A percentile compares a stretch with the other conserved stretches of the same genome.
Conservation (phyloP, 352 stramenopile genomes). For the Globisporangium uncinulatum region DNA sequence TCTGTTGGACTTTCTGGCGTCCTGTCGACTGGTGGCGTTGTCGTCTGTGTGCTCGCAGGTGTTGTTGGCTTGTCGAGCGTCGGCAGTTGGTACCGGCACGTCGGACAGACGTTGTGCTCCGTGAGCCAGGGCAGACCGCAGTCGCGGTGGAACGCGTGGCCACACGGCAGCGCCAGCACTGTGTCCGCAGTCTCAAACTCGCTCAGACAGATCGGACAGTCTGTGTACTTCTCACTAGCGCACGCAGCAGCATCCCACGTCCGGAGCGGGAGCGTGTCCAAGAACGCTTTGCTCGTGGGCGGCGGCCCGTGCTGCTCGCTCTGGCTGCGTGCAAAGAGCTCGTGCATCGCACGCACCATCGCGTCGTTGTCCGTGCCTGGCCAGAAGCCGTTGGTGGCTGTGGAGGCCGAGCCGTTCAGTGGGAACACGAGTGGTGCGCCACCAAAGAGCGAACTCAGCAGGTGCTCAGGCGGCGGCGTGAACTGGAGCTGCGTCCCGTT, state of each 20-base stretch:
- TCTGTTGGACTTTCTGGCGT: not conserved
- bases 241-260: conserved; percentile 38
- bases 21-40: not conserved
- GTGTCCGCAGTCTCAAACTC: conserved; percentile 65
- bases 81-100: conserved; percentile 60
- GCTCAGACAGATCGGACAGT: conserved; percentile 73
- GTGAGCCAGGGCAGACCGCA: conserved; percentile 72
- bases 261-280: conserved; percentile 63
- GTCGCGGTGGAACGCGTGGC: conserved; percentile 74
- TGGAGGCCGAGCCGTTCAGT: conserved; percentile 2
- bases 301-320: conserved; percentile 54
- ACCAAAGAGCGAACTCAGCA: conserved; percentile 33
- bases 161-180: conserved; percentile 64
- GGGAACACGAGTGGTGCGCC: conserved; percentile 11
- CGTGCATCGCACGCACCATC: conserved; percentile 43
- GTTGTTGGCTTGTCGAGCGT: conserved; percentile 17
- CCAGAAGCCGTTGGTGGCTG: conserved; percentile 5
- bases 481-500: conserved; percentile 45
- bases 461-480: conserved; percentile 31
- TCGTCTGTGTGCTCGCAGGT: not conserved
- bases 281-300: conserved; percentile 60
- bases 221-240: conserved; percentile 42
- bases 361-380: conserved; percentile 16
- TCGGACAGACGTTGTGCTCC: conserved; percentile 77
- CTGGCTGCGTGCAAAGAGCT: conserved; percentile 63